Conservation (phyloP, 805 yeast genomes). For the Cyberlindnera meyerae region DNA sequence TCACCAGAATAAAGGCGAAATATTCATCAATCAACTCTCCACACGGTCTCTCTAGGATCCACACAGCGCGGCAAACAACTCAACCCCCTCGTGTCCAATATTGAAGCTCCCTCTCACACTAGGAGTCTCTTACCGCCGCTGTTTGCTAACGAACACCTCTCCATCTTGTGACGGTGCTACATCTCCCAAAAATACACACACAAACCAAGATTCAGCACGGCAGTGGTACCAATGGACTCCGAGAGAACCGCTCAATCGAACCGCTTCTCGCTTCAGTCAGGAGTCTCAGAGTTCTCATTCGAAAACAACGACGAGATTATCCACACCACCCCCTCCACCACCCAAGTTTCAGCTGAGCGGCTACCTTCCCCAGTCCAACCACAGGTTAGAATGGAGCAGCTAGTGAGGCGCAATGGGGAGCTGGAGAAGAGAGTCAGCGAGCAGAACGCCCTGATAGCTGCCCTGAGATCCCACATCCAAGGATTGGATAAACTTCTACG, state of each 20-base stretch:
- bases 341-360: conserved; percentile 7
- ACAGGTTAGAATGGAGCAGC: conserved; percentile 6
- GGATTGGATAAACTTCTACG: conserved; percentile 12
- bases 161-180: too few relatives aligned
- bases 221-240: background rate
- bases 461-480: conserved; percentile 15
- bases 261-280: conserved; percentile 14
- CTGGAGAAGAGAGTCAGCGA: conserved; percentile 16
- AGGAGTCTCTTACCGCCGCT: too few relatives aligned
- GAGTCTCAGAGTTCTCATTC: conserved; percentile 18
- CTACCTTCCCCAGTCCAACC: conserved; percentile 9
- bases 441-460: conserved; percentile 13
- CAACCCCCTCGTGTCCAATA: too few relatives aligned
- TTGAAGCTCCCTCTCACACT: too few relatives aligned
- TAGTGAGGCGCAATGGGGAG: conserved; percentile 14
- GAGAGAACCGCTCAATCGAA: conserved; percentile 5
- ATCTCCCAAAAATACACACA: too few relatives aligned
- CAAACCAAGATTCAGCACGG: background rate
- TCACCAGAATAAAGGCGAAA: too few relatives aligned
- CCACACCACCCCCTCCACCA: background rate
- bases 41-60: too few relatives aligned
- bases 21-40: too few relatives aligned
- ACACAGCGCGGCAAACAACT: too few relatives aligned
- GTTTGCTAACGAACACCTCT: too few relatives aligned
- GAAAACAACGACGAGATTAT: conserved; percentile 12